These are phyloP conservation scores for Trichosporon faecale DNA, from an alignment of 1,284 basidiomycete genomes.

Conservation along the genomic window DNA sequence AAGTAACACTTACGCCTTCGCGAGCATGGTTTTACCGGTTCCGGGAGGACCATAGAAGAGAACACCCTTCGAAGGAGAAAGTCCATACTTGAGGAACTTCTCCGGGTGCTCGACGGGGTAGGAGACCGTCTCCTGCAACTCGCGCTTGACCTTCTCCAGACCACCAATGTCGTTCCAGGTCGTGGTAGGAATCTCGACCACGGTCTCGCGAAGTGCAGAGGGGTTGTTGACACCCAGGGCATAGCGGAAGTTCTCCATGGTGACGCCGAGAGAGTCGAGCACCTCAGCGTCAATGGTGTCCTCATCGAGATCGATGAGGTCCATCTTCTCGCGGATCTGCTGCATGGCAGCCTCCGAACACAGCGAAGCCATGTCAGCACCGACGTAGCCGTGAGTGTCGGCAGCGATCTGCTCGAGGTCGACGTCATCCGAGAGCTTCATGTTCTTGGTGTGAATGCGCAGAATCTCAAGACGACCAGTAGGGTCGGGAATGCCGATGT, in stretches of 20 bases:
- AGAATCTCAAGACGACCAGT: constrained; percentile 98
- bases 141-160: constrained; percentile 98
- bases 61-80: constrained; percentile 98
- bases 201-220: constrained; percentile 93
- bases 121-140: constrained; percentile 98
- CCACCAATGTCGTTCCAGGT: constrained; percentile 99
- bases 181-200: constrained; percentile 91
- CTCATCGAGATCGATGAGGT: constrained; percentile 85
- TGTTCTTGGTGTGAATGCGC: constrained; percentile 99
- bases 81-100: constrained; percentile 99
- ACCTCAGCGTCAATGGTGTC: constrained; percentile 97
- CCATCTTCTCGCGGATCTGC: constrained; percentile 98
- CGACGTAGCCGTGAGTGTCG: constrained; percentile 98
- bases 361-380: constrained; percentile 92
- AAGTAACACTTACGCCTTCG: constrained; percentile 63
- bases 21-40: constrained; percentile 91
- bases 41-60: constrained; percentile 90
- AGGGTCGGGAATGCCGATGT: constrained; percentile 98
- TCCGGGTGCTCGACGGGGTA: constrained; percentile 99
- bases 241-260: constrained; percentile 98
- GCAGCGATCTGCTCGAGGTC: constrained; percentile 98
- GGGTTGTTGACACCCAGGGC: constrained; percentile 91
- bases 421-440: constrained; percentile 97
- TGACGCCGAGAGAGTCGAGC: constrained; percentile 89
- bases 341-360: constrained; percentile 98